Percentiles rank a stretch among this genome's conserved stretches.
Conservation (phyloP, 148 eudicot genomes). For the Euryodendron excelsum region DNA sequence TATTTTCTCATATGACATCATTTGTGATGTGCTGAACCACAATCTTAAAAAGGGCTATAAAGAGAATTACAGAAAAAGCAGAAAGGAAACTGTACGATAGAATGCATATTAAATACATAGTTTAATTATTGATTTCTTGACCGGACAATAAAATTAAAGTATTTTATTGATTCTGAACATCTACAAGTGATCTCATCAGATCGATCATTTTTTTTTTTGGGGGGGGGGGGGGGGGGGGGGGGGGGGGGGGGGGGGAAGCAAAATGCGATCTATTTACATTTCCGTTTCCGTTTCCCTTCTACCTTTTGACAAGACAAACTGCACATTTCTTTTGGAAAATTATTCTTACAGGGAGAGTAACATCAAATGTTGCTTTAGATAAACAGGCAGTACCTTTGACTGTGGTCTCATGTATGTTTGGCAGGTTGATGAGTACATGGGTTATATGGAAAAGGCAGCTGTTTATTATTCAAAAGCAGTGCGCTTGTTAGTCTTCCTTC, state of each 20-base stretch:
- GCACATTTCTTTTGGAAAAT: neutral
- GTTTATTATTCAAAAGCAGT: constrained; percentile 67
- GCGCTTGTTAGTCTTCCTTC: constrained; percentile 62
- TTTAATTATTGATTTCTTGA: no score
- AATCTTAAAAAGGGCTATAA: constrained; percentile 5
- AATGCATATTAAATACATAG: neutral
- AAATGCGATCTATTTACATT: no score
- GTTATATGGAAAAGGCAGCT: constrained; percentile 52
- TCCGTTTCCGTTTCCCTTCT: neutral
- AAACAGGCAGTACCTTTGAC: neutral
- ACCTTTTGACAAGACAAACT: neutral
- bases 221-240: no score
- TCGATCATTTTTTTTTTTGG: no score
- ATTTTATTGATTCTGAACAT: no score
- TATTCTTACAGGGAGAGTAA: neutral
- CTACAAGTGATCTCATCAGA: no score
- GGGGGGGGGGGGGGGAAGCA: no score
- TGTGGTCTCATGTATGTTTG: constrained; percentile 14
- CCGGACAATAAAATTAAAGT: no score
- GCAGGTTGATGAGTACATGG: constrained; percentile 93
- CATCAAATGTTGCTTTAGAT: neutral
- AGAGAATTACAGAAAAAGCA: no score
- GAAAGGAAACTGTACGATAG: neutral
- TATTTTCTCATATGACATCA: neutral
- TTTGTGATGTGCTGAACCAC: neutral